Evolutionary conservation across 345 rosid species (phyloP).

Genomic region (Linum lewisii): DNA sequence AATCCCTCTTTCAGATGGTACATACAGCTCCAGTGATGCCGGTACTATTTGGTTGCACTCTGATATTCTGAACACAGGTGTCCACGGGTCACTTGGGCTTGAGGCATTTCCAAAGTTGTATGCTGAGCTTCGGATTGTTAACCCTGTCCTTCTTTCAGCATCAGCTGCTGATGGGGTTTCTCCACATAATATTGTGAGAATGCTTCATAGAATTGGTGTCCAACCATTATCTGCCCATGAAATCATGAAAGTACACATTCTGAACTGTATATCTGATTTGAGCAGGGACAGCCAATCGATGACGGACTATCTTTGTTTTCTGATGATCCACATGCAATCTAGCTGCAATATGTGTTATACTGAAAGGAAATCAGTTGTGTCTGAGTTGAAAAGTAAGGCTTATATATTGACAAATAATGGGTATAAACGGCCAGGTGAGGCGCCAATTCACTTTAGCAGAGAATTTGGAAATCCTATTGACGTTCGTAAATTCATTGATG

Average conservation of each 20-base stretch:
- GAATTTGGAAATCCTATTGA: constrained; percentile 54
- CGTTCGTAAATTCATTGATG: constrained; percentile 39
- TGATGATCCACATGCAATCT: constrained; percentile 74
- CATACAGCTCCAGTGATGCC: constrained; percentile 52
- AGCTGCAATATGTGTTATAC: constrained; percentile 48
- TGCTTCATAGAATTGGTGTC: constrained; percentile 65
- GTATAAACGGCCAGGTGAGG: constrained; percentile 38
- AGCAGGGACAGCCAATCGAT: constrained; percentile 31
- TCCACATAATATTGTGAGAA: constrained; percentile 37
- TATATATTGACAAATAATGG: constrained; percentile 65
- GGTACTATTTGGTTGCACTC: constrained; percentile 80
- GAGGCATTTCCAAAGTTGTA: constrained; percentile 66
- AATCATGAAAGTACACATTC: constrained; percentile 59
- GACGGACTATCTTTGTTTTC: constrained; percentile 75
- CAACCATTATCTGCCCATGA: constrained; percentile 86
- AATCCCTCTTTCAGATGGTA: constrained; percentile 76
- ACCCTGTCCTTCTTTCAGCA: constrained; percentile 46
- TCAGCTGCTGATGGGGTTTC: constrained; percentile 26
- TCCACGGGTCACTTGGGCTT: constrained; percentile 39
- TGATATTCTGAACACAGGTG: constrained; percentile 31
- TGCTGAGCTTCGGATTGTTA: constrained; percentile 59
- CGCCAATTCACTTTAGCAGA: constrained; percentile 60
- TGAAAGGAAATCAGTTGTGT: constrained; percentile 55
- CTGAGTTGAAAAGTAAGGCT: constrained; percentile 55
- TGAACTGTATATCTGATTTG: constrained; percentile 52